Conservation (phyloP, 306 rosid species). For the Senna siamea region DNA sequence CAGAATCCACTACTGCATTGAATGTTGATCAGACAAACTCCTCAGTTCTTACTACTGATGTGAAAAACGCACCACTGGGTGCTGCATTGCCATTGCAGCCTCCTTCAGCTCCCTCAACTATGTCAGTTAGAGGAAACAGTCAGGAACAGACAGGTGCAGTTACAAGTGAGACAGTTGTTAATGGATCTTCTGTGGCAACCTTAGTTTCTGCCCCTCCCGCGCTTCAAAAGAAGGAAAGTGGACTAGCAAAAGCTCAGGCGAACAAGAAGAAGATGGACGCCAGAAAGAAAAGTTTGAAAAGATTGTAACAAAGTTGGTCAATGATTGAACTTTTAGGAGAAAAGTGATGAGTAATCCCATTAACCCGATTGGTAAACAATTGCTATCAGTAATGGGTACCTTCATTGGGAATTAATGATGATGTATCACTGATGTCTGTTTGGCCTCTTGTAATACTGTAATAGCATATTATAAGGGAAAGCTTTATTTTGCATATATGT, state of each 20-base stretch:
- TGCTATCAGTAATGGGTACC: no score
- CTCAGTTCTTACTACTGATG: constrained; percentile 61
- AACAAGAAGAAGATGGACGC: constrained; percentile 98
- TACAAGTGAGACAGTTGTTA: constrained; percentile 43
- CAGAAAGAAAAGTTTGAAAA: constrained; percentile 96
- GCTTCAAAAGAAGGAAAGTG: constrained; percentile 64
- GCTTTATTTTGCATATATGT: neutral
- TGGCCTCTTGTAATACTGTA: constrained; percentile 20
- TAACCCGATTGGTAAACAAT: no score
- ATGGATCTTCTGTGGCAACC: constrained; percentile 43
- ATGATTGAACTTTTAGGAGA: no score
- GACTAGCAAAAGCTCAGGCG: constrained; percentile 61
- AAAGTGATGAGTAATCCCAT: no score
- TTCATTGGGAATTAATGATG: neutral
- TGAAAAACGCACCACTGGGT: constrained; percentile 52
- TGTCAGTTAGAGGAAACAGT: constrained; percentile 54
- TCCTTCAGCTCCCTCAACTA: constrained; percentile 46
- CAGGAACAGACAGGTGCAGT: constrained; percentile 55
- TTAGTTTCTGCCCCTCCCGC: constrained; percentile 40
- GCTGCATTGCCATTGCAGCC: constrained; percentile 58
- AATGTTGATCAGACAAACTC: constrained; percentile 82
- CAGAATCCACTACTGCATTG: constrained; percentile 90
- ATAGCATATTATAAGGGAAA: neutral
- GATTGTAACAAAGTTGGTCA: constrained; percentile 63
- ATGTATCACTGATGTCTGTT: neutral